Percentiles rank a stretch among this genome's conserved stretches.
phyloP scores from a whole-genome alignment of 495 filamentous ascomycete species.

The Talaromyces nanjingensis region DNA sequence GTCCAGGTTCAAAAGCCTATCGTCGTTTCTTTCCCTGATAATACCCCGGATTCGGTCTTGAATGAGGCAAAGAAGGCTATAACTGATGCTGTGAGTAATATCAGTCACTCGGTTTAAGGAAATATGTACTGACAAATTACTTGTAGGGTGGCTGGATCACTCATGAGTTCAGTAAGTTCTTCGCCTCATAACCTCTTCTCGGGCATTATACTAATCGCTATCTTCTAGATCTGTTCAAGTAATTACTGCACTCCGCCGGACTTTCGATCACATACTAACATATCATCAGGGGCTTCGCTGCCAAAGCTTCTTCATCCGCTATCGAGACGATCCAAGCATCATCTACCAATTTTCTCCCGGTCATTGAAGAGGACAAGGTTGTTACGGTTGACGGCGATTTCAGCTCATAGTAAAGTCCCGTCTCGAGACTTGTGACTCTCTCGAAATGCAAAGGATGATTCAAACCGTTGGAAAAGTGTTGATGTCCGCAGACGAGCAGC shows the following conservation, averaged over 20 bases:
- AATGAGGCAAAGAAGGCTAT: slow-evolving; percentile 65
- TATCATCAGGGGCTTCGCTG: slow-evolving; percentile 62
- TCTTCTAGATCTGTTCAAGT: slow-evolving; percentile 45
- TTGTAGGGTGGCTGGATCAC: slow-evolving; percentile 39
- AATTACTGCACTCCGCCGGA: slow-evolving; percentile 9
- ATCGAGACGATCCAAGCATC: slow-evolving; percentile 61
- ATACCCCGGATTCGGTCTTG: slow-evolving; percentile 64
- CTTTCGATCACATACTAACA: slow-evolving; percentile 15
- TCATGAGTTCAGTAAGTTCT: slow-evolving; percentile 49
- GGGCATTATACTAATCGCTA: slow-evolving; percentile 6
- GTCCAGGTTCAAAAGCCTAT: slow-evolving; percentile 60
- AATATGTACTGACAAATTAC: slow-evolving; percentile 24
- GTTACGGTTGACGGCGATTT: slow-evolving; percentile 37
- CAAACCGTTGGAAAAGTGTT: background rate
- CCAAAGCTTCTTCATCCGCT: slow-evolving; percentile 59
- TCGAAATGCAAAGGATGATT: background rate
- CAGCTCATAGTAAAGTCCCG: slow-evolving; percentile 9
- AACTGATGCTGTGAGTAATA: slow-evolving; percentile 44
- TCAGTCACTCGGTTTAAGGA: slow-evolving; percentile 11
- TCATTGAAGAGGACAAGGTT: slow-evolving; percentile 70
- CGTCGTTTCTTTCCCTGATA: slow-evolving; percentile 67
- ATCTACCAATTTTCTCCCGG: slow-evolving; percentile 55
- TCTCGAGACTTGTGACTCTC: background rate
- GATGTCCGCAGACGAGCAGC: background rate
- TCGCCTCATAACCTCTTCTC: background rate